Base-by-base conservation (phyloP, 768 basidiomycete genomes). In the Hygrocybe punicea region DNA sequence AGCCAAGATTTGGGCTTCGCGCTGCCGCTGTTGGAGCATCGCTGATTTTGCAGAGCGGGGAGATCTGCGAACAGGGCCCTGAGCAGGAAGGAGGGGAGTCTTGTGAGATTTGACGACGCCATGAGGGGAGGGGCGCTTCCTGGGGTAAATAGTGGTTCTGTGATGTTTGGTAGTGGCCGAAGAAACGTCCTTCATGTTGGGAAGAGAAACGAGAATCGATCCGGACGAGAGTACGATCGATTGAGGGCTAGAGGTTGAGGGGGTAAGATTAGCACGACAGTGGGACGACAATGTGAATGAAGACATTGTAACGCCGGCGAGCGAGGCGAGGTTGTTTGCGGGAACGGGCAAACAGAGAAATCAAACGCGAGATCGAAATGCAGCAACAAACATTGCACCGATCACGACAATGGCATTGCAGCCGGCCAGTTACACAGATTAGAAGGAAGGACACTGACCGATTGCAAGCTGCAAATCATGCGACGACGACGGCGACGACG, bases 121-220 rank as follows among this genome's bases (percentile, higher is more conserved):
- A 73, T 88, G 75, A 40, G 89, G 89, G 19, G 90, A 91, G 17
- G 91, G 91, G 56, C 88, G 88, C 72, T 88, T 92, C 85, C 86
- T 91, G 49, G 87, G 86, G 67, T 93, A 93, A 63, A 85, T 78
- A 53, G 81, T 73, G 60, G 82, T 80, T 65, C 87, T 81, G 61
- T 84, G 79, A 67, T 81, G 78, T 63, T 80, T 82, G 70, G 76
- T 83, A 24, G 81, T 78, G 65, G 83, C 71, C 46, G 71, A 73
- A 33, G 86, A 82, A 60, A 81, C 75, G 76, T 91, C 89, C 79
- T 92, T 92, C 91, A 92, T 92, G 73, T 78, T 78, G 78, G 66
- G 68, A 54, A 49, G 46, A 49, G 53, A 56, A 58, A 63, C 56
- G 63, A 70, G 66, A 66, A 76, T 71, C 63, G 76, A 69, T 64